phyloP scores from a whole-genome alignment of 768 basidiomycete species.

The Gloeopeniophorella convolvens region DNA sequence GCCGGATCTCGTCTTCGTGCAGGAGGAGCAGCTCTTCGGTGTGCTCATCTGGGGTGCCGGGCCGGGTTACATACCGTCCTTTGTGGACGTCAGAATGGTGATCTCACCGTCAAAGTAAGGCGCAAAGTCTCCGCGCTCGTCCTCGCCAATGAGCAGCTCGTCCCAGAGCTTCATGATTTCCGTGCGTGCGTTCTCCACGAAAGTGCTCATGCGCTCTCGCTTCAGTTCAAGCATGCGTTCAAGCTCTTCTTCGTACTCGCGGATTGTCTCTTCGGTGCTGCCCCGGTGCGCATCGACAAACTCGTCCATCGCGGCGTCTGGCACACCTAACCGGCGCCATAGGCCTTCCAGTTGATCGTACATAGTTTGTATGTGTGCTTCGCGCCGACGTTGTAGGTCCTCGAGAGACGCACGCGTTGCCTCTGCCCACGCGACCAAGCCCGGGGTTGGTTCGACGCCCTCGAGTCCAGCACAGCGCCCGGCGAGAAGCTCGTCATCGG shows the following conservation, averaged over 20 bases:
- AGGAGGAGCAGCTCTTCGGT: constrained; percentile 81
- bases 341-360: constrained; percentile 90
- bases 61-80: constrained; percentile 1
- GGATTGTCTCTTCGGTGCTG: constrained; percentile 67
- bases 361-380: constrained; percentile 83
- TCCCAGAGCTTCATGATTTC: constrained; percentile 84
- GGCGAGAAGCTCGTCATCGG: constrained; percentile 25
- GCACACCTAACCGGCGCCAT: constrained; percentile 81
- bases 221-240: constrained; percentile 87
- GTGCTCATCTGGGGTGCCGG: constrained; percentile 56
- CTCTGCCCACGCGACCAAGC: constrained; percentile 68
- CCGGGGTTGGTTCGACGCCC: constrained; percentile 70
- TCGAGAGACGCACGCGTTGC: constrained; percentile 52
- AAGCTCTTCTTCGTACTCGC: constrained; percentile 83
- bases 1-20: constrained; percentile 80
- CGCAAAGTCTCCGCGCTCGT: constrained; percentile 74
- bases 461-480: constrained; percentile 45
- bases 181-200: constrained; percentile 72
- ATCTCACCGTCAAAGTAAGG: constrained; percentile 74
- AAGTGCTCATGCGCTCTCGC: constrained; percentile 78
- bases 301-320: constrained; percentile 77
- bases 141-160: constrained; percentile 77
- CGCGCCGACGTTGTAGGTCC: constrained; percentile 66
- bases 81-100: neutral
- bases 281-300: constrained; percentile 88